phyloP scores from a whole-genome alignment of 169 alveolate genomes.

The Perkinsus olseni region DNA sequence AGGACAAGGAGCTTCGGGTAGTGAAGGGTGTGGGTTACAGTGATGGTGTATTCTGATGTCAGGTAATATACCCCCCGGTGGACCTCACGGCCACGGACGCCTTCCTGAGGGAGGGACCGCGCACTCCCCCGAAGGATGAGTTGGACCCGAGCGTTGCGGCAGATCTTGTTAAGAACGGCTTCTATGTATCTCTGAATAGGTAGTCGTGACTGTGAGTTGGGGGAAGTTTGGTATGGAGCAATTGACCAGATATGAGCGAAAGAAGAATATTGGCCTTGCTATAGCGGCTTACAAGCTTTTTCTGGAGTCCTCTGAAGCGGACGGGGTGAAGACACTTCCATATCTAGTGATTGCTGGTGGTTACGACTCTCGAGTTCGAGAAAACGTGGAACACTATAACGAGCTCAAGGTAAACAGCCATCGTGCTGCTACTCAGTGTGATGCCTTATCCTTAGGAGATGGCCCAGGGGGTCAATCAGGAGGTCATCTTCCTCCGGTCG shows the following conservation, averaged over 20 bases:
- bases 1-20: slow-evolving; percentile 4
- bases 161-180: not conserved
- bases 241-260: slow-evolving; percentile 69
- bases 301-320: slow-evolving; percentile 20
- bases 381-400: slow-evolving; percentile 61
- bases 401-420: slow-evolving; percentile 44
- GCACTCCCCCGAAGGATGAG: not conserved
- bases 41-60: not conserved
- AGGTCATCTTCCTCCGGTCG: slow-evolving; percentile 61
- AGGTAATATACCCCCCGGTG: slow-evolving; percentile 21
- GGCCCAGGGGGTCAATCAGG: slow-evolving; percentile 21
- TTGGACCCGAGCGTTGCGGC: not conserved
- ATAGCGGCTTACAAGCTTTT: slow-evolving; percentile 59
- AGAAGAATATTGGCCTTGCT: slow-evolving; percentile 72
- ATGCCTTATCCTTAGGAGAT: slow-evolving; percentile 10
- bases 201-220: slow-evolving; percentile 6
- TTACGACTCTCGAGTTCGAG: slow-evolving; percentile 68
- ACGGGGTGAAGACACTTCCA: slow-evolving; percentile 20
- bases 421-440: slow-evolving; percentile 22
- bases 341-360: slow-evolving; percentile 80
- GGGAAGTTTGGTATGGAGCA: slow-evolving; percentile 25
- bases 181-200: slow-evolving; percentile 11
- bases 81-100: slow-evolving; percentile 7
- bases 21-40: slow-evolving; percentile 9
- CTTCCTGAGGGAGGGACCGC: not conserved